phyloP scores from a whole-genome alignment of 805 yeast species.

The Kodamaea sagamina region DNA sequence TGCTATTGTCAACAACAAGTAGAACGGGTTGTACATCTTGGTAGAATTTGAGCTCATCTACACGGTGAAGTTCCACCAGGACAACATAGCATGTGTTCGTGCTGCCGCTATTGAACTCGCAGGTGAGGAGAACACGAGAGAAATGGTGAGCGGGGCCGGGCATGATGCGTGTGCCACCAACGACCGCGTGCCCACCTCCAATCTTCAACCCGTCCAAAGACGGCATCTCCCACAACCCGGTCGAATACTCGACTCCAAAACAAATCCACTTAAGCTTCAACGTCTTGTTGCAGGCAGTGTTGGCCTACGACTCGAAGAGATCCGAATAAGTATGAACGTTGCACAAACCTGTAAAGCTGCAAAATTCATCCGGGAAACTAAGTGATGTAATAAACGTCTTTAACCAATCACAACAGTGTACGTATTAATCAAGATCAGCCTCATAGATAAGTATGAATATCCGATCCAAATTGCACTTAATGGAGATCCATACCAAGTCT shows the following conservation, averaged over 20 bases:
- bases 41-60: constrained; percentile 47
- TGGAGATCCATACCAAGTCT: too few species aligned
- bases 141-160: constrained; percentile 69
- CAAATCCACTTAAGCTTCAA: constrained; percentile 61
- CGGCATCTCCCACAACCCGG: constrained; percentile 68
- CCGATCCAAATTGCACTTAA: too few species aligned
- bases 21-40: constrained; percentile 31
- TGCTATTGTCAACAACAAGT: constrained; percentile 29
- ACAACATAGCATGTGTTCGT: constrained; percentile 52
- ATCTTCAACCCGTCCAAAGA: constrained; percentile 68
- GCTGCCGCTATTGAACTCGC: constrained; percentile 53
- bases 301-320: constrained; percentile 29
- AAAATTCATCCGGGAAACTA: too few species aligned
- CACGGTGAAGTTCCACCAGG: constrained; percentile 53
- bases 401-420: neutral
- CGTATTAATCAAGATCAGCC: too few species aligned
- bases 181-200: constrained; percentile 61
- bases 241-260: constrained; percentile 65
- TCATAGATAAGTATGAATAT: too few species aligned
- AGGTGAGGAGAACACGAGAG: constrained; percentile 43
- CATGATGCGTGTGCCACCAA: constrained; percentile 70
- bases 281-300: constrained; percentile 51
- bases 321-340: too few species aligned
- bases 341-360: too few species aligned
- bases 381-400: too few species aligned